These are phyloP conservation scores for Psilocybe tampanensis DNA, from an alignment of 768 basidiomycete genomes.

Conservation along the genomic window DNA sequence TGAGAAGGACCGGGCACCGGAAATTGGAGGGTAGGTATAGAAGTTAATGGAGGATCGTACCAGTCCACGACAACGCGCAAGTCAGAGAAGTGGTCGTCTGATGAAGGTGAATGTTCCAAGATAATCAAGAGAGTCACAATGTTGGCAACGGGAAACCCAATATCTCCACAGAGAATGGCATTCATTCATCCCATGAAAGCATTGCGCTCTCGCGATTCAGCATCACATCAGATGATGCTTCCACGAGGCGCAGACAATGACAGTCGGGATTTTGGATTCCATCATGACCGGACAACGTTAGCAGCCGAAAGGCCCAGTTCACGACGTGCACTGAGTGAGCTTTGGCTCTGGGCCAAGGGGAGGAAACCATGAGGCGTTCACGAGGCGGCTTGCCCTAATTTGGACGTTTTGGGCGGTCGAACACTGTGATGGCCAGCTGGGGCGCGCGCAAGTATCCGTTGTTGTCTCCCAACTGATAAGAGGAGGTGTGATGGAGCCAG, in stretches of 20 bases:
- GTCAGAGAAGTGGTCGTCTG: not conserved
- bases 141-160: not conserved
- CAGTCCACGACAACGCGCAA: not conserved
- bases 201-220: not conserved
- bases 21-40: not conserved
- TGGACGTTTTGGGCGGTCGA: not conserved
- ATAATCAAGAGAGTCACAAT: not conserved
- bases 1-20: not conserved
- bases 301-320: not conserved
- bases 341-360: constrained; percentile 12
- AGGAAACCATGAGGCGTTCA: constrained; percentile 8
- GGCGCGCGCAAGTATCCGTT: not conserved
- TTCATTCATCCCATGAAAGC: not conserved
- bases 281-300: not conserved
- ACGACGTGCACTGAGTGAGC: not conserved
- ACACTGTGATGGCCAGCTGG: not conserved
- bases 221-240: constrained; percentile 3
- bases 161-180: not conserved
- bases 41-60: not conserved
- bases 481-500: not conserved
- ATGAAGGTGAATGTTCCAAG: not conserved
- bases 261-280: not conserved
- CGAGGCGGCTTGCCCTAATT: constrained; percentile 3
- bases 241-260: constrained; percentile 1
- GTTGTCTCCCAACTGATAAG: not conserved